Percentiles rank a stretch among this genome's conserved stretches.
phyloP scores from a whole-genome alignment of 164 flowering plant species.

The Tinospora cordifolia region DNA sequence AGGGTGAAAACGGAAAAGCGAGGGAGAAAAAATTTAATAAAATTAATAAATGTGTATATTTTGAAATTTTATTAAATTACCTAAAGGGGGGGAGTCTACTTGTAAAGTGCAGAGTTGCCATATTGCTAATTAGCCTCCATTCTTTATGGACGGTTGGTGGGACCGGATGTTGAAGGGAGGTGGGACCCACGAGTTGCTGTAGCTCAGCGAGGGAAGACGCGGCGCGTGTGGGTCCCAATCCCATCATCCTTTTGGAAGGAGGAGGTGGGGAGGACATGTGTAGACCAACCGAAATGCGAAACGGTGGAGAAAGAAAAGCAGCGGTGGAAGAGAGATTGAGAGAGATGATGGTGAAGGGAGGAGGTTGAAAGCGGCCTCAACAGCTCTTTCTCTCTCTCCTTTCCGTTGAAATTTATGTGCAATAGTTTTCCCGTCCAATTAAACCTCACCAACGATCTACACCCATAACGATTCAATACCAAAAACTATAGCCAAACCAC shows the following conservation, averaged over 20 bases:
- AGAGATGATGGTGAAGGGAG: background rate
- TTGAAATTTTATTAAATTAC: background rate
- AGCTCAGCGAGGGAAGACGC: conserved; percentile 1
- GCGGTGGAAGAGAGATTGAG: background rate
- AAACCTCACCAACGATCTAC: too few species aligned
- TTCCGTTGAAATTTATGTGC: too few species aligned
- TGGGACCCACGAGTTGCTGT: background rate
- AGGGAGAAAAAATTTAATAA: background rate
- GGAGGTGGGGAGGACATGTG: background rate
- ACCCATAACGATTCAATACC: too few species aligned
- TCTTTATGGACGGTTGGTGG: conserved; percentile 25
- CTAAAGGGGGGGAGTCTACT: conserved; percentile 6
- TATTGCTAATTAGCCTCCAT: conserved; percentile 13
- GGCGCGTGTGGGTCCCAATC: background rate
- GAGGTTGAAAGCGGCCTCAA: background rate
- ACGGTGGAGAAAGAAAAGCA: background rate
- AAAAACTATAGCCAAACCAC: too few species aligned
- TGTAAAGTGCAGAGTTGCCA: conserved; percentile 4
- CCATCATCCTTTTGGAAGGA: background rate
- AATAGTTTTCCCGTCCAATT: too few species aligned
- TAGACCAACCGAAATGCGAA: conserved; percentile 4
- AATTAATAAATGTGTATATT: background rate
- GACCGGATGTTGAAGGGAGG: background rate
- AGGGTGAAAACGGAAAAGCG: conserved; percentile 2
- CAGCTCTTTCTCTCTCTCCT: background rate